These are phyloP conservation scores for Kurtzmaniella quercitrusa DNA, from an alignment of 1,139 yeast genomes.

Conservation along the genomic window DNA sequence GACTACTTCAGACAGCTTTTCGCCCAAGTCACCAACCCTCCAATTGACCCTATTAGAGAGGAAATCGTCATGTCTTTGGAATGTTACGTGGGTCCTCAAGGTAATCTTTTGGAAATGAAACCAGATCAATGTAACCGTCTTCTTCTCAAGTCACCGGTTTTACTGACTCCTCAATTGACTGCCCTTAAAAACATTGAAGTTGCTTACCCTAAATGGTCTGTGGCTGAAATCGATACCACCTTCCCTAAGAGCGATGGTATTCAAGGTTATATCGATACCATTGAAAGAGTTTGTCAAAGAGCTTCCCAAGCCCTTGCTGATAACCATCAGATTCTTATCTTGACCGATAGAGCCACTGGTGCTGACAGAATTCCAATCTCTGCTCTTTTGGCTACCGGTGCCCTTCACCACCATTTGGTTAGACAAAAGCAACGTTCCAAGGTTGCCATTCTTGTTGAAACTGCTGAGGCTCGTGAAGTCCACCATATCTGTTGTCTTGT, in stretches of 20 bases:
- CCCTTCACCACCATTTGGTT: conserved; percentile 94
- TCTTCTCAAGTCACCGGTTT: conserved; percentile 75
- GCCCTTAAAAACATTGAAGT: conserved; percentile 69
- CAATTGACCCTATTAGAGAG: conserved; percentile 97
- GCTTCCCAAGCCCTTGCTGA: conserved; percentile 84
- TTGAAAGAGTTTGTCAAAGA: conserved; percentile 82
- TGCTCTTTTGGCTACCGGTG: conserved; percentile 92
- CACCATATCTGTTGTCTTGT: conserved; percentile 93
- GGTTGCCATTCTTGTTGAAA: conserved; percentile 85
- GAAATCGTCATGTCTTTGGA: conserved; percentile 95
- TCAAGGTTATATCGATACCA: conserved; percentile 77
- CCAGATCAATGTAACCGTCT: conserved; percentile 89
- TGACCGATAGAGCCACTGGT: conserved; percentile 66
- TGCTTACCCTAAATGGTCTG: conserved; percentile 85
- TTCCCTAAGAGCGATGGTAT: conserved; percentile 79
- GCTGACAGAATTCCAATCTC: conserved; percentile 73
- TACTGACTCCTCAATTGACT: conserved; percentile 66
- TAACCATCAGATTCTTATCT: conserved; percentile 66
- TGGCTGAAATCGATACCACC: conserved; percentile 82
- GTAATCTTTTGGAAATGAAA: conserved; percentile 88
- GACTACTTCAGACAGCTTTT: conserved; percentile 95
- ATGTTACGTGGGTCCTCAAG: conserved; percentile 97
- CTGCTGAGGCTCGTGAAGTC: conserved; percentile 97
- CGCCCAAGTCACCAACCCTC: conserved; percentile 98
- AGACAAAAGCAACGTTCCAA: conserved; percentile 95